Evolutionary conservation across 2,329 filamentous ascomycete species (phyloP).

Genomic region (Apiospora pterosperma): DNA sequence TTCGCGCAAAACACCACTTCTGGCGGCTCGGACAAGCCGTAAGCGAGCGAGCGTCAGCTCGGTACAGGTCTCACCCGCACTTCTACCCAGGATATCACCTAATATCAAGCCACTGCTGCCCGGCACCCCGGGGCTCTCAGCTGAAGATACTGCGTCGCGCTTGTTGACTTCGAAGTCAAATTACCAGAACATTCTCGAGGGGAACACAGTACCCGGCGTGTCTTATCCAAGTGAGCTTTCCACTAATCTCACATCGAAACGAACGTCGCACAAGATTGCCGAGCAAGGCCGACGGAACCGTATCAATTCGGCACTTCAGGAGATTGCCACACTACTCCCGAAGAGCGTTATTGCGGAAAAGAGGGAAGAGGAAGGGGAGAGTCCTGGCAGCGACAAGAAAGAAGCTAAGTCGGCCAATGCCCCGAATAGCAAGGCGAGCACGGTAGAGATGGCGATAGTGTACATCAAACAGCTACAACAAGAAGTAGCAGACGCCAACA

Average conservation of each 20-base stretch:
- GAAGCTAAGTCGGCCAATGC: constrained; percentile 42
- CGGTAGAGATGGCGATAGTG: constrained; percentile 94
- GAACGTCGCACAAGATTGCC: constrained; percentile 95
- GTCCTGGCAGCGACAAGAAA: constrained; percentile 45
- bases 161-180: constrained; percentile 93
- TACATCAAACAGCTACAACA: constrained; percentile 85
- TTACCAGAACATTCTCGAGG: constrained; percentile 95
- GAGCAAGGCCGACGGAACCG: constrained; percentile 94
- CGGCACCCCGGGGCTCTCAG: constrained; percentile 46
- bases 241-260: constrained; percentile 91
- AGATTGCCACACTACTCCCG: constrained; percentile 87
- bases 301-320: constrained; percentile 89
- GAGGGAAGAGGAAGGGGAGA: constrained; percentile 43
- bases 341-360: constrained; percentile 42
- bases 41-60: constrained; percentile 71
- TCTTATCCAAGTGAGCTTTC: constrained; percentile 88
- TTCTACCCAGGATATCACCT: constrained; percentile 86
- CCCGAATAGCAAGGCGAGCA: constrained; percentile 89
- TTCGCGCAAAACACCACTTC: constrained; percentile 50
- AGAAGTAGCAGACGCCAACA: constrained; percentile 65
- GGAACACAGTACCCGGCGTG: constrained; percentile 84
- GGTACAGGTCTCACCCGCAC: constrained; percentile 77
- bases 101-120: constrained; percentile 90
- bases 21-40: constrained; percentile 56
- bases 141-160: constrained; percentile 62